Conservation (phyloP, 2,329 filamentous ascomycete genomes). For the Coniochaeta sp. region DNA sequence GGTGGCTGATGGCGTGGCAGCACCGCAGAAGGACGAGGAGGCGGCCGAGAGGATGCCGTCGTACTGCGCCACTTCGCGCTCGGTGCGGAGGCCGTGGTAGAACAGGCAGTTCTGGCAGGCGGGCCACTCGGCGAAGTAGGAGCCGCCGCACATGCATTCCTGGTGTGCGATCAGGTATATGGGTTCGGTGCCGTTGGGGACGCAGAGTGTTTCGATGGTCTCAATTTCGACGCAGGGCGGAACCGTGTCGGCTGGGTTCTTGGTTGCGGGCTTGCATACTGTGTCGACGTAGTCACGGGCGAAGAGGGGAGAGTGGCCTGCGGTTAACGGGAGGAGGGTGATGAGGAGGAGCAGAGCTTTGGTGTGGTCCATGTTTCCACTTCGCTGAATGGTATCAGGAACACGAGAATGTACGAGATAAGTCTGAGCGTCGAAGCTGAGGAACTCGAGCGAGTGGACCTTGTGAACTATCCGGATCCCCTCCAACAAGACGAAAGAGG, state of each 20-base stretch:
- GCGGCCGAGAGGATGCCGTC: slow-evolving; percentile 25
- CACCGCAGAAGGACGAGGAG: slow-evolving; percentile 10
- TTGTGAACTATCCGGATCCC: background rate
- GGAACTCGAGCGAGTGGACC: background rate
- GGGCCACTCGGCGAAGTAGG: slow-evolving; percentile 34
- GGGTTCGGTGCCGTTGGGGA: slow-evolving; percentile 22
- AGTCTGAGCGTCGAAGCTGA: background rate
- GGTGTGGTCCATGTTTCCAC: background rate
- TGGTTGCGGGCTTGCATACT: slow-evolving; percentile 14
- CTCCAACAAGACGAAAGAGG: background rate
- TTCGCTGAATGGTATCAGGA: background rate
- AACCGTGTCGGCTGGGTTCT: slow-evolving; percentile 5
- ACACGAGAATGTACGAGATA: background rate
- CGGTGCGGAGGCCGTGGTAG: slow-evolving; percentile 30
- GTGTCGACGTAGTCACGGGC: slow-evolving; percentile 12
- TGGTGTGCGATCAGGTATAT: slow-evolving; percentile 20
- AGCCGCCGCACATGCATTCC: slow-evolving; percentile 33
- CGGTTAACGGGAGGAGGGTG: background rate
- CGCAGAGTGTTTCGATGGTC: slow-evolving; percentile 24
- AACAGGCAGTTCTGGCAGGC: slow-evolving; percentile 33
- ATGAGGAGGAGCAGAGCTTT: background rate
- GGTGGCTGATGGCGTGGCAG: slow-evolving; percentile 26
- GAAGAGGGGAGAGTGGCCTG: slow-evolving; percentile 1
- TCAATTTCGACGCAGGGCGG: slow-evolving; percentile 25
- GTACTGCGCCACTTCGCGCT: slow-evolving; percentile 25